A percentile compares a stretch with the other conserved stretches of the same genome.
Evolutionary conservation across 768 basidiomycete genomes (phyloP).

Genomic region (Russula lepida): DNA sequence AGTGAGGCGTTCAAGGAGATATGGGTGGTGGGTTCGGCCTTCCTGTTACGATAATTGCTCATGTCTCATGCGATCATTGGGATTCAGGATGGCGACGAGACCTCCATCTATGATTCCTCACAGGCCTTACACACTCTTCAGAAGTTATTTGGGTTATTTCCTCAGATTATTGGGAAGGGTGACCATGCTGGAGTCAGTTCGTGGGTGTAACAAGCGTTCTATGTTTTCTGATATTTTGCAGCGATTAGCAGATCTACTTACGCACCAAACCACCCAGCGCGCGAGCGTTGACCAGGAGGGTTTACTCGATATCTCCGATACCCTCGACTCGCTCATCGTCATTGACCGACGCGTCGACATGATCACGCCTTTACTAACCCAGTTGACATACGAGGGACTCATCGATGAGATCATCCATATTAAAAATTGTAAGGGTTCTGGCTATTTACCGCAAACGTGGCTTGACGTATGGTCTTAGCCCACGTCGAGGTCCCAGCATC

Average conservation of each 20-base stretch:
- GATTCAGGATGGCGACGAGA: conserved; percentile 84
- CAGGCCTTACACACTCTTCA: conserved; percentile 80
- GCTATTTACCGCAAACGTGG: background rate
- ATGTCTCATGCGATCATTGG: conserved; percentile 7
- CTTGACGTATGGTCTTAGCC: conserved; percentile 34
- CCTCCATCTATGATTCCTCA: conserved; percentile 79
- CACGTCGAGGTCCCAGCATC: conserved; percentile 75
- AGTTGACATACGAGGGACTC: conserved; percentile 93
- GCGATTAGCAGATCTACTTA: conserved; percentile 70
- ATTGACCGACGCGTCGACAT: conserved; percentile 89
- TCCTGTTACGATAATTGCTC: background rate
- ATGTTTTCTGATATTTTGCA: conserved; percentile 27
- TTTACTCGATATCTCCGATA: conserved; percentile 42
- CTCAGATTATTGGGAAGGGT: conserved; percentile 89
- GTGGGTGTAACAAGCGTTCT: background rate
- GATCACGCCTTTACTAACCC: conserved; percentile 92
- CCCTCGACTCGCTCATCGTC: conserved; percentile 80
- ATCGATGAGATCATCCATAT: conserved; percentile 89
- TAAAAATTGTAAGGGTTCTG: conserved; percentile 62
- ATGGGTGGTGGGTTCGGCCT: conserved; percentile 62
- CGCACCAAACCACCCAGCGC: conserved; percentile 44
- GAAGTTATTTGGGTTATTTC: conserved; percentile 79
- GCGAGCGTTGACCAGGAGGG: conserved; percentile 33
- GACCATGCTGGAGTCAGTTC: conserved; percentile 65
- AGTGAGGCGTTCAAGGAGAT: conserved; percentile 82